A percentile compares a stretch with the other conserved stretches of the same genome.
Evolutionary conservation across 2,329 filamentous ascomycete species (phyloP).

Genomic region (Davidsoniella eucalypti): DNA sequence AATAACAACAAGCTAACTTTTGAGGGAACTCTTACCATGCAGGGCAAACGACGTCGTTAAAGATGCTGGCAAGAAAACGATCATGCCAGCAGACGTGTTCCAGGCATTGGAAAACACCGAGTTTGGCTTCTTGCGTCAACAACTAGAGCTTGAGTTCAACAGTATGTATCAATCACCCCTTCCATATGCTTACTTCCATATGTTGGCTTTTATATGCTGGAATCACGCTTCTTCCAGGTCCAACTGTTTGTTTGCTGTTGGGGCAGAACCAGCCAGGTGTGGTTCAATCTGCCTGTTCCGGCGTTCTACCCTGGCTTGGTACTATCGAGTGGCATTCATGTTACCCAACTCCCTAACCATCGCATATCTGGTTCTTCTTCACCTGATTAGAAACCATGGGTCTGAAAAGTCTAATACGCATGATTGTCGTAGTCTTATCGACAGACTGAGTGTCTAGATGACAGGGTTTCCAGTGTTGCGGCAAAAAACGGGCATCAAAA

Average conservation of each 20-base stretch:
- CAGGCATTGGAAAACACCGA: conserved; percentile 62
- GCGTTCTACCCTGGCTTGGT: too few relatives aligned
- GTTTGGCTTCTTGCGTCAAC: conserved; percentile 51
- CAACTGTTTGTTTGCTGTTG: too few relatives aligned
- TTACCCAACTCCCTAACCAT: background rate
- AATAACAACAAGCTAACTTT: background rate
- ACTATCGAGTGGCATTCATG: background rate
- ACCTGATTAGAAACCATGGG: conserved; percentile 5
- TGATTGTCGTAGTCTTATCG: too few relatives aligned
- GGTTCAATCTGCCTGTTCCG: too few relatives aligned
- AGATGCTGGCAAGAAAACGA: conserved; percentile 57
- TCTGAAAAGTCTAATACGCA: too few relatives aligned
- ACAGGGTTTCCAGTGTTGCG: too few relatives aligned
- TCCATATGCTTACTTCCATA: background rate
- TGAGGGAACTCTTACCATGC: background rate
- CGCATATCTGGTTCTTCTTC: background rate
- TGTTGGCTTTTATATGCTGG: background rate
- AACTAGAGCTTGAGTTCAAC: conserved; percentile 58
- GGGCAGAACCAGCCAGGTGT: too few relatives aligned
- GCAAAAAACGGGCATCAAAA: too few relatives aligned
- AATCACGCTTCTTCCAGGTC: background rate
- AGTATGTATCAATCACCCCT: conserved; percentile 32
- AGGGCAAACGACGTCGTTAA: conserved; percentile 60
- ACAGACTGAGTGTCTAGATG: too few relatives aligned
- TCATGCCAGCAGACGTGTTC: conserved; percentile 59